Percentiles rank a stretch among this genome's conserved stretches.
Conservation (phyloP, 1,284 basidiomycete genomes). For the Ceratobasidium sp. region DNA sequence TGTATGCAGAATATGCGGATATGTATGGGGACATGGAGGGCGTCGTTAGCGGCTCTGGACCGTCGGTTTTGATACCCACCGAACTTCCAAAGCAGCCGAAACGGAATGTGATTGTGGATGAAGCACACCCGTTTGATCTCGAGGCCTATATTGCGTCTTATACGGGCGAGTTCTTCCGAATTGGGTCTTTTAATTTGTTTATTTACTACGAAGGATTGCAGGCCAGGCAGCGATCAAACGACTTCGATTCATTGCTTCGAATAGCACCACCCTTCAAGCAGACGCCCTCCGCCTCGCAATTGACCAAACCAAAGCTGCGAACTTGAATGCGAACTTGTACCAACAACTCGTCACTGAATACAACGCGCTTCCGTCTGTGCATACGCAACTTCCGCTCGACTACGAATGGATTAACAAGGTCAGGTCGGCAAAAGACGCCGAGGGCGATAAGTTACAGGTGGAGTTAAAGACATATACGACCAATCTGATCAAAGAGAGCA, state of each 20-base stretch:
- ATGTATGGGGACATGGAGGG: slow-evolving; percentile 42
- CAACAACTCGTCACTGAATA: slow-evolving; percentile 69
- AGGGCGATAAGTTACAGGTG: slow-evolving; percentile 82
- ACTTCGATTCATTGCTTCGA: slow-evolving; percentile 72
- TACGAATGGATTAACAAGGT: slow-evolving; percentile 76
- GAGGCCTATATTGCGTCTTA: slow-evolving; percentile 77
- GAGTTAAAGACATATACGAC: slow-evolving; percentile 91
- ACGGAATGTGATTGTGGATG: slow-evolving; percentile 65
- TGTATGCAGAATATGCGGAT: slow-evolving; percentile 41
- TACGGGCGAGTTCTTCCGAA: slow-evolving; percentile 61
- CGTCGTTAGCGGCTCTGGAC: slow-evolving; percentile 25
- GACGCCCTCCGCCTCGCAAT: slow-evolving; percentile 77
- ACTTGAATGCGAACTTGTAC: slow-evolving; percentile 66
- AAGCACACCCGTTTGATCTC: slow-evolving; percentile 82
- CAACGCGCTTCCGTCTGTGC: slow-evolving; percentile 61
- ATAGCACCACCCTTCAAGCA: slow-evolving; percentile 74
- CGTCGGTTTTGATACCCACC: neutral
- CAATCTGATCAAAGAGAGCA: slow-evolving; percentile 96
- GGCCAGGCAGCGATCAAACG: slow-evolving; percentile 78
- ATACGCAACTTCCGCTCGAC: slow-evolving; percentile 66
- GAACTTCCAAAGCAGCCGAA: slow-evolving; percentile 32
- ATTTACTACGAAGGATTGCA: slow-evolving; percentile 53
- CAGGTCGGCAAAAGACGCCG: slow-evolving; percentile 70
- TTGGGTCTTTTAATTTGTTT: neutral
- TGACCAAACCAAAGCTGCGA: slow-evolving; percentile 73